Evolutionary conservation across 306 rosid genomes (phyloP).

Genomic region (Oxytropis ochrocephala): DNA sequence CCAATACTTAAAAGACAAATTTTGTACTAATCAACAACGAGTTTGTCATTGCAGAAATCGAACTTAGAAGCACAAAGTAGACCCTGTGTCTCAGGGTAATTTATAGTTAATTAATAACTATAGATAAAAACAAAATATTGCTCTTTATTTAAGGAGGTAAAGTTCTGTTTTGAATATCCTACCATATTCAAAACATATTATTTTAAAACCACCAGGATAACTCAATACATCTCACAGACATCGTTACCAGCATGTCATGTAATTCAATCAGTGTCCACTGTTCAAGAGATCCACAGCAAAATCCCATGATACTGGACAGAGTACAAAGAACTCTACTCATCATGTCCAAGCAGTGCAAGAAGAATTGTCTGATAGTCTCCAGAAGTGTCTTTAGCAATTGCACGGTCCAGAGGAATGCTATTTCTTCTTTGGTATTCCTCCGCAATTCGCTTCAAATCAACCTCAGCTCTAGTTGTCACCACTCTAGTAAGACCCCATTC

Average conservation of each 20-base stretch:
- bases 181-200: conserved; percentile 19
- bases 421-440: conserved; percentile 80
- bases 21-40: too few relatives aligned
- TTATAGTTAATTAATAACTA: too few relatives aligned
- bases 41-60: too few relatives aligned
- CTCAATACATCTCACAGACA: not conserved
- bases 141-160: conserved; percentile 12
- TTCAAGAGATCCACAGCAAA: conserved; percentile 11
- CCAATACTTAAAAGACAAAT: too few relatives aligned
- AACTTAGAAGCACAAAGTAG: too few relatives aligned
- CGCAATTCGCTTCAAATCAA: conserved; percentile 64
- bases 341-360: conserved; percentile 57
- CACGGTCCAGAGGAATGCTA: conserved; percentile 58
- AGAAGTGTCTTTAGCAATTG: conserved; percentile 56
- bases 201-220: not conserved
- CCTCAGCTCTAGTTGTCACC: conserved; percentile 75
- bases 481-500: conserved; percentile 83
- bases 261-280: not conserved
- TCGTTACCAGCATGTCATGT: not conserved
- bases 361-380: conserved; percentile 77
- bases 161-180: conserved; percentile 1
- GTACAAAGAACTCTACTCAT: conserved; percentile 30
- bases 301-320: not conserved
- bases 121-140: not conserved
- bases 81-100: too few relatives aligned